These are phyloP conservation scores for Termitomyces heimii DNA, from an alignment of 768 basidiomycete genomes.

Conservation along the genomic window DNA sequence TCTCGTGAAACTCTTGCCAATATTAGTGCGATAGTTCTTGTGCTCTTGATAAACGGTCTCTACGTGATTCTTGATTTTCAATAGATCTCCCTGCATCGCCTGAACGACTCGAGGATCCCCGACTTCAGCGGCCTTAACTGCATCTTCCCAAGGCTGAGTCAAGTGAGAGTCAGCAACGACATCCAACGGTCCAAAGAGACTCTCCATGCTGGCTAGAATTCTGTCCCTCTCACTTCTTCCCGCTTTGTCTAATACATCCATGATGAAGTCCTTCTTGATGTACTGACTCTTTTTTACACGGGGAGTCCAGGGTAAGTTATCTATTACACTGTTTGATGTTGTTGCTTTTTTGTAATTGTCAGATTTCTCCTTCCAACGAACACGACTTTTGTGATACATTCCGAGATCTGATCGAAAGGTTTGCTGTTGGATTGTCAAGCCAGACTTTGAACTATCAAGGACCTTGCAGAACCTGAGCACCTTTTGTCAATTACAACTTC, in stretches of 20 bases:
- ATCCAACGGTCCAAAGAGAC: constrained; percentile 13
- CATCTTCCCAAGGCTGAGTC: constrained; percentile 30
- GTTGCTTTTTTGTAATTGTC: constrained; percentile 2
- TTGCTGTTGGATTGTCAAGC: constrained; percentile 33
- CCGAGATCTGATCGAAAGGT: constrained; percentile 19
- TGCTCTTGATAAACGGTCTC: constrained; percentile 21
- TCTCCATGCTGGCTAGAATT: constrained; percentile 15
- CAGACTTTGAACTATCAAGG: constrained; percentile 60
- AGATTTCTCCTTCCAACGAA: constrained; percentile 18
- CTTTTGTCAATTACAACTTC: not conserved
- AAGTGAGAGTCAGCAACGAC: constrained; percentile 18
- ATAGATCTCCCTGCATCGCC: constrained; percentile 27
- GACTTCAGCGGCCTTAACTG: constrained; percentile 17
- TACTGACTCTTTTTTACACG: constrained; percentile 9
- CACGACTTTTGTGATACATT: not conserved
- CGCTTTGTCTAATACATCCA: constrained; percentile 19
- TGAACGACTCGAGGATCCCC: constrained; percentile 10
- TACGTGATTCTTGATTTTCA: constrained; percentile 35
- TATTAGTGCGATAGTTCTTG: constrained; percentile 1
- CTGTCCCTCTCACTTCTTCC: constrained; percentile 10
- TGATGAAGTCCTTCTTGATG: constrained; percentile 20
- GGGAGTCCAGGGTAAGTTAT: constrained; percentile 8
- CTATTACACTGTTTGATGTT: not conserved
- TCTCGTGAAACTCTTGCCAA: constrained; percentile 26
- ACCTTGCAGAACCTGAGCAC: constrained; percentile 38